These are phyloP conservation scores for Pezicula rhizophila DNA, from an alignment of 2,329 filamentous ascomycete species.

Conservation along the genomic window DNA sequence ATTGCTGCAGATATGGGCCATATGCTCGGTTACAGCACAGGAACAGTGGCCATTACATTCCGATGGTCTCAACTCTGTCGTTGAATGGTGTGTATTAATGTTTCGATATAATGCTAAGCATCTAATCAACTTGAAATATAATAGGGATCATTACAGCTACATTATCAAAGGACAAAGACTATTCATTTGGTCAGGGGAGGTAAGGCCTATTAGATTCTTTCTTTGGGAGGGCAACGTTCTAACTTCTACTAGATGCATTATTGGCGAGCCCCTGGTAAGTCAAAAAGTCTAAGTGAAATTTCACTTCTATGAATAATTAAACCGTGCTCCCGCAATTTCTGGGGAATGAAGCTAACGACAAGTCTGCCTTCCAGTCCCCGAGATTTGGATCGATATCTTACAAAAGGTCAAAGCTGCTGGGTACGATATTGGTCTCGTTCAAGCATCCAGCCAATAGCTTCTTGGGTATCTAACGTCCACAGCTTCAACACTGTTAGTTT, in stretches of 20 bases:
- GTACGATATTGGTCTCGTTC: conserved; percentile 1
- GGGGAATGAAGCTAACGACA: no score
- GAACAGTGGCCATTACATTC: conserved; percentile 41
- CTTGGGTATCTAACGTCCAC: conserved; percentile 1
- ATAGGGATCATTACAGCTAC: conserved; percentile 46
- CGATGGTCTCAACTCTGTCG: conserved; percentile 39
- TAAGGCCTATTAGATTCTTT: background rate
- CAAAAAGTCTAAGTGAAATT: no score
- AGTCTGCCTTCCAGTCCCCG: conserved; percentile 44
- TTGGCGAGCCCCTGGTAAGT: conserved; percentile 29
- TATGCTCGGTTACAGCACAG: conserved; percentile 1
- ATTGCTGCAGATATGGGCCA: background rate
- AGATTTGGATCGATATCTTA: conserved; percentile 64
- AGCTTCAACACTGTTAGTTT: conserved; percentile 71
- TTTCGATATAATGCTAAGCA: background rate
- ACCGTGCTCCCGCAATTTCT: no score
- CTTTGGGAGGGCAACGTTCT: background rate
- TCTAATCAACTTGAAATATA: background rate
- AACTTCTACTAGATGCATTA: conserved; percentile 37
- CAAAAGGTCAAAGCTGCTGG: conserved; percentile 78
- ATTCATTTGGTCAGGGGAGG: conserved; percentile 46
- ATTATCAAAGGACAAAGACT: conserved; percentile 43
- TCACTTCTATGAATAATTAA: no score
- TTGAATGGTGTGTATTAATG: conserved; percentile 31
- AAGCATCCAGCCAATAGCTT: background rate